A percentile compares a stretch with the other conserved stretches of the same genome.
phyloP scores from a whole-genome alignment of 306 rosid species.

The Cucurbita ficifolia region DNA sequence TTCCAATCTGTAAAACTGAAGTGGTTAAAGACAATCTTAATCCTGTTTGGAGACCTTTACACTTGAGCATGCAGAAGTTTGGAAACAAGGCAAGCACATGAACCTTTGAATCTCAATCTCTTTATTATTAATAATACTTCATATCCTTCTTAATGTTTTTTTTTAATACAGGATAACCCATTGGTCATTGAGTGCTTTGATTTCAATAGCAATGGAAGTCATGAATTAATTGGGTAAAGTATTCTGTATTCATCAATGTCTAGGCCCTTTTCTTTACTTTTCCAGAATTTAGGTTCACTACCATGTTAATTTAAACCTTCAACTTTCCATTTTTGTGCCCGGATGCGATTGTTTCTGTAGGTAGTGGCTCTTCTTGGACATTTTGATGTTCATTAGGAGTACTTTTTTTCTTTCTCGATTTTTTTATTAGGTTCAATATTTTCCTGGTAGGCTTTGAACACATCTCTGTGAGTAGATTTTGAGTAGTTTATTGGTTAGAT shows the following conservation, averaged over 20 bases:
- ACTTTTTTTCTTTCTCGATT: too few species aligned
- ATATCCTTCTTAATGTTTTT: not conserved
- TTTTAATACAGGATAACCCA: slow-evolving; percentile 51
- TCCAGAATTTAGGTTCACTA: not conserved
- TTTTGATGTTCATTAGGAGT: too few species aligned
- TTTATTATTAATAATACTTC: not conserved
- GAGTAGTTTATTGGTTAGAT: not conserved
- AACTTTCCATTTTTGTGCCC: too few species aligned
- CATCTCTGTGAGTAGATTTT: not conserved
- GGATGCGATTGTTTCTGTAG: too few species aligned
- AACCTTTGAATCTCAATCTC: not conserved
- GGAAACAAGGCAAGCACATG: slow-evolving; percentile 53
- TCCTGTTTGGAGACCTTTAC: slow-evolving; percentile 70
- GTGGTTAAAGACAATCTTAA: slow-evolving; percentile 49
- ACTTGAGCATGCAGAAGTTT: slow-evolving; percentile 46
- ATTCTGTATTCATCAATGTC: slow-evolving; percentile 3
- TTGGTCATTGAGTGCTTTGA: slow-evolving; percentile 76
- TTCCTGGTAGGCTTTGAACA: not conserved
- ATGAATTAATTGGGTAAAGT: slow-evolving; percentile 64
- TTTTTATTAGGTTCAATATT: too few species aligned
- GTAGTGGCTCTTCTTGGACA: too few species aligned
- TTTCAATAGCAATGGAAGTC: slow-evolving; percentile 70
- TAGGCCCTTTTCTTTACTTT: not conserved
- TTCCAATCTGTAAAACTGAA: slow-evolving; percentile 91
- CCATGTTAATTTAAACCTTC: too few species aligned